These are phyloP conservation scores for Penicillium sclerotiorum DNA, from an alignment of 2,329 filamentous ascomycete genomes.

Conservation along the genomic window DNA sequence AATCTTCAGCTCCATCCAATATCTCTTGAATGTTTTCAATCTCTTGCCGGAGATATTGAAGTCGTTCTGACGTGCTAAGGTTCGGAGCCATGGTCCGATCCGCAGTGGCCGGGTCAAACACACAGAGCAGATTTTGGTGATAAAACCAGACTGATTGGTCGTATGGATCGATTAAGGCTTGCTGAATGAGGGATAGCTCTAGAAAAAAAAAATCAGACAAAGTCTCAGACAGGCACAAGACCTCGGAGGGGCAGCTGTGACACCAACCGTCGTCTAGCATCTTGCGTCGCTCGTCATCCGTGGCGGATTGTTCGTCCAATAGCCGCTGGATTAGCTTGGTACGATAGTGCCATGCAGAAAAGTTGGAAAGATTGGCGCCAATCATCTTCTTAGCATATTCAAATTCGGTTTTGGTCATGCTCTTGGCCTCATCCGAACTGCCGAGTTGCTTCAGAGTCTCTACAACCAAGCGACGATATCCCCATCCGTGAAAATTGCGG, in stretches of 20 bases:
- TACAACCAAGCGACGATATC: conserved; percentile 80
- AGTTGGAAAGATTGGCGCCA: conserved; percentile 82
- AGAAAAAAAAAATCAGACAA: neutral
- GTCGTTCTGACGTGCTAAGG: conserved; percentile 63
- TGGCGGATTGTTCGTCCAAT: conserved; percentile 69
- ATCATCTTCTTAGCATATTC: conserved; percentile 92
- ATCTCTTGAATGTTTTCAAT: conserved; percentile 72
- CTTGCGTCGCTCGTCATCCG: conserved; percentile 61
- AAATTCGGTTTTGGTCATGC: conserved; percentile 79
- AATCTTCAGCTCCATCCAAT: conserved; percentile 66
- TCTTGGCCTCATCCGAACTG: conserved; percentile 44
- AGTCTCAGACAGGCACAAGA: neutral
- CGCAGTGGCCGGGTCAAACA: conserved; percentile 57
- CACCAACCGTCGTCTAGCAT: conserved; percentile 70
- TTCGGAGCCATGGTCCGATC: conserved; percentile 65
- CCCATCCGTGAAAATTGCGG: conserved; percentile 96
- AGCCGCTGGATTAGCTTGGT: conserved; percentile 79
- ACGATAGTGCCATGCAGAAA: conserved; percentile 94
- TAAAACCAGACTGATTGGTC: conserved; percentile 98
- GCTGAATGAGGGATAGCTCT: conserved; percentile 76
- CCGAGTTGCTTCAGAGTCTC: conserved; percentile 67
- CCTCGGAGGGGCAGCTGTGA: conserved; percentile 2
- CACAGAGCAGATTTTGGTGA: conserved; percentile 81
- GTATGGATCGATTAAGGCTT: conserved; percentile 84
- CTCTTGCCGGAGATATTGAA: conserved; percentile 68